phyloP scores from a whole-genome alignment of 768 basidiomycete species.

The Russula compacta region DNA sequence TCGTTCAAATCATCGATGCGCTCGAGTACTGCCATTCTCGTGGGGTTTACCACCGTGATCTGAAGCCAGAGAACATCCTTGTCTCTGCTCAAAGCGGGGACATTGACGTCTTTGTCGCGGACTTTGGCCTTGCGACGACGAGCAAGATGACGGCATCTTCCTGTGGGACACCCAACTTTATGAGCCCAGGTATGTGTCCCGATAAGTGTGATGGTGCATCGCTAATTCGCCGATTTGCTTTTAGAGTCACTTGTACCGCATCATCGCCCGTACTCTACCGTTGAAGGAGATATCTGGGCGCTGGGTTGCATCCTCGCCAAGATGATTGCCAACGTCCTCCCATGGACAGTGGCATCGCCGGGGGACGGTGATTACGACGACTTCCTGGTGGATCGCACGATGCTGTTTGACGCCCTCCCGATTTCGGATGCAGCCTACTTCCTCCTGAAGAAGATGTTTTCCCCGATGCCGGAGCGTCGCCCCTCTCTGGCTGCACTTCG shows the following conservation, averaged over 20 bases:
- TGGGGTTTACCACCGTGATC: constrained; percentile 11
- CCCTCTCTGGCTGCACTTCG: constrained; percentile 56
- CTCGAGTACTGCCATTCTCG: constrained; percentile 8
- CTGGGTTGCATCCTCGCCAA: constrained; percentile 14
- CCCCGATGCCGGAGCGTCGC: constrained; percentile 48
- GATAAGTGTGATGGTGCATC: rapidly evolving
- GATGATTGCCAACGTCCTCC: constrained; percentile 1
- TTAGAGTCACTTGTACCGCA: not conserved
- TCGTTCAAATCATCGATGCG: constrained; percentile 14
- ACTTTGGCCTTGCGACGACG: constrained; percentile 15
- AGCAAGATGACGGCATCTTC: not conserved
- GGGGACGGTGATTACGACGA: not conserved
- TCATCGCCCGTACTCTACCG: not conserved
- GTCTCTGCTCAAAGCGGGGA: not conserved
- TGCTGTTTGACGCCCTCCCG: not conserved
- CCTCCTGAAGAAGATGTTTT: constrained; percentile 49
- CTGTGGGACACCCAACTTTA: constrained; percentile 9
- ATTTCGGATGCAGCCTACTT: constrained; percentile 33
- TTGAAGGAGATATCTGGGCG: constrained; percentile 5
- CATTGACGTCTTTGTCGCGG: constrained; percentile 3
- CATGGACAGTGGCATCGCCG: not conserved
- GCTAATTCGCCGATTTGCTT: not conserved
- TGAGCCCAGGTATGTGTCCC: constrained; percentile 11
- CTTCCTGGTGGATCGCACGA: not conserved
- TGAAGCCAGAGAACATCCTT: constrained; percentile 8